Base-by-base conservation (phyloP, 345 rosid species). In the Acer campestre region DNA sequence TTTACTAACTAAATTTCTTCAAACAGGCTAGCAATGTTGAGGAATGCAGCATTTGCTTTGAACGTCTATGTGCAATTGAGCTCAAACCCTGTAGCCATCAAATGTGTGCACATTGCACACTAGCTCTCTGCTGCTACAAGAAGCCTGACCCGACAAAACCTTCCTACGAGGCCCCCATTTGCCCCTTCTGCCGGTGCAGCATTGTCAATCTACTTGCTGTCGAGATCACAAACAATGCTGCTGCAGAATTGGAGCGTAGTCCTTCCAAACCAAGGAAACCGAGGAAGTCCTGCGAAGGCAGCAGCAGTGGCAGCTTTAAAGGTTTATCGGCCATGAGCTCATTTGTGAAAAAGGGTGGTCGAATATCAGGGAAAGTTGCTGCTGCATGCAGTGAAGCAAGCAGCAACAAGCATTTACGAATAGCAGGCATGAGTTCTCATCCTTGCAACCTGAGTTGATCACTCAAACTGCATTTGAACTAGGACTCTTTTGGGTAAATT, bases 291-390 rank as follows among this genome's bases (percentile, higher is more conserved):
- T 18, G 73, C 38, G 89, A 88, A 79, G 87, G 84, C 69, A 85
- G 91, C 85, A 85, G 89, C 79, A 84, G 38, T 35, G 38, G 38
- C 38, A 35, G 89, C 80, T 86, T 88, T 79, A 88, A 84, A 76
- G 78, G 89, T 6, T 67, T 88, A 71, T 85, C 91, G 8, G 85
- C 87, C 70, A 77, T 87, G 74, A 64, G 86, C 69, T 76, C 91
- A 59, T 84, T 84, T 35, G 86, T 85, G 22, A 86, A 80, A 75
- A 83, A 81, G 75, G 82, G 85, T 17, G 78, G 83, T 75, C 78
- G 80, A 3, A 81, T 80, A 48, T 79, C 86, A 3, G 91, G 88
- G 77, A 85, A 85, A 76, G 71, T 77, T 14, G 81, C 87, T 16
- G 84, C 82, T 13, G 91, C 85, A 61, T 85, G 80, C 74, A 84